Evolutionary conservation across 306 rosid species (phyloP).

Genomic region (Adenanthera pavonina): DNA sequence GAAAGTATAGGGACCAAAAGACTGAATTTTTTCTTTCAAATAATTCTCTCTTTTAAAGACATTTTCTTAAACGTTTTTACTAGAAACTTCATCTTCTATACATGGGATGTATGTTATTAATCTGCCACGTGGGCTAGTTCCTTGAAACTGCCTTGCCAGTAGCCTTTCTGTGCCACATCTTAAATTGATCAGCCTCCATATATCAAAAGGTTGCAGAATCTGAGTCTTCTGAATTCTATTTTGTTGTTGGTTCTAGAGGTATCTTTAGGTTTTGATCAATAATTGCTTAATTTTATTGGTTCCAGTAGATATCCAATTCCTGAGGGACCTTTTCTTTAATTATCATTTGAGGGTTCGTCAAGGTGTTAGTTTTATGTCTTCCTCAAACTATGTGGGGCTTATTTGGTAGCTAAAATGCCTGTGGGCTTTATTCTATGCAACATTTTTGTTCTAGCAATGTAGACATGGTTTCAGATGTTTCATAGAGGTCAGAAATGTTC

Average conservation of each 20-base stretch:
- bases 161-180: slow-evolving; percentile 9
- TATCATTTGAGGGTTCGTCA: slow-evolving; percentile 20
- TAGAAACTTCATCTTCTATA: slow-evolving; percentile 20
- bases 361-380: slow-evolving; percentile 25
- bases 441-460: background rate
- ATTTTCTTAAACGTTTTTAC: background rate
- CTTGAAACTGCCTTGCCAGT: slow-evolving; percentile 17
- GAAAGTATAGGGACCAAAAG: too few relatives aligned
- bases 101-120: slow-evolving; percentile 4
- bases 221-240: background rate
- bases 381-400: slow-evolving; percentile 8
- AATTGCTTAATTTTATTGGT: slow-evolving; percentile 10
- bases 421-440: background rate
- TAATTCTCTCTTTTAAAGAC: background rate
- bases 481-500: background rate
- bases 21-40: too few relatives aligned
- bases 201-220: background rate
- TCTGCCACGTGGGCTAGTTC: slow-evolving; percentile 15
- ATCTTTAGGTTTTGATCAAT: slow-evolving; percentile 26
- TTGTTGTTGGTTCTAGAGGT: slow-evolving; percentile 11
- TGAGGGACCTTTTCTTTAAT: slow-evolving; percentile 32
- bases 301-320: slow-evolving; percentile 11
- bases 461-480: background rate
- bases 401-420: background rate
- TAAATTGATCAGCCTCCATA: slow-evolving; percentile 15